A percentile compares a stretch with the other conserved stretches of the same genome.
These are phyloP conservation scores for Scheffersomyces quercinus DNA, from an alignment of 1,139 yeast species.

Conservation along the genomic window DNA sequence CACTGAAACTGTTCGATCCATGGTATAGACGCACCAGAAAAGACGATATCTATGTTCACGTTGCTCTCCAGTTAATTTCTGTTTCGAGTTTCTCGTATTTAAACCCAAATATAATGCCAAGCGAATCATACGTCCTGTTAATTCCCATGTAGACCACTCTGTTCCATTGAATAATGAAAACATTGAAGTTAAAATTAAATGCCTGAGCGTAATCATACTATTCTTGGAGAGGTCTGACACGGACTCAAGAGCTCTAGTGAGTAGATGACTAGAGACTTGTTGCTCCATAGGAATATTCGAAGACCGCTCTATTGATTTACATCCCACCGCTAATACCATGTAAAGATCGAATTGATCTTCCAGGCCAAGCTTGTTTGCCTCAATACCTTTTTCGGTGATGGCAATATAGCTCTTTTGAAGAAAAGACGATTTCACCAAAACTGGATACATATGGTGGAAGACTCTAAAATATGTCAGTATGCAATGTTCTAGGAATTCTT, in stretches of 20 bases:
- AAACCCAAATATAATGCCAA: conserved; percentile 42
- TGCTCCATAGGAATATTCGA: conserved; percentile 29
- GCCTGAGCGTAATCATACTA: conserved; percentile 34
- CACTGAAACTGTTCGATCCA: conserved; percentile 45
- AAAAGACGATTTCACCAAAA: not conserved
- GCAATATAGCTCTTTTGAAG: not conserved
- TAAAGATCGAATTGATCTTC: conserved; percentile 39
- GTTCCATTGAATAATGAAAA: conserved; percentile 47
- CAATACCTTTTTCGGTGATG: conserved; percentile 14
- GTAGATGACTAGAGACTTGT: conserved; percentile 23
- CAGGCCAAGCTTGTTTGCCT: conserved; percentile 22
- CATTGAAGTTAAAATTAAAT: conserved; percentile 42
- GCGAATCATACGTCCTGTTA: conserved; percentile 47
- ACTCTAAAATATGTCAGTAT: not conserved
- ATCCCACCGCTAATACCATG: conserved; percentile 52
- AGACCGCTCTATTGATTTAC: conserved; percentile 44
- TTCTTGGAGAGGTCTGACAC: conserved; percentile 34
- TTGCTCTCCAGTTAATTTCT: conserved; percentile 20
- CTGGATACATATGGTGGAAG: not conserved
- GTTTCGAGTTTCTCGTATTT: conserved; percentile 32
- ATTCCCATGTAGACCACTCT: conserved; percentile 49
- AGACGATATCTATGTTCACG: conserved; percentile 43
- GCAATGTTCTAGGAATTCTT: not conserved
- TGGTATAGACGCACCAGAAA: conserved; percentile 53
- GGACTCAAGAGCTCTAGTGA: conserved; percentile 17